Evolutionary conservation across 495 filamentous ascomycete species (phyloP), one percentile per base, ranked within the genome.

Genomic region (Penicillium paradoxum): DNA sequence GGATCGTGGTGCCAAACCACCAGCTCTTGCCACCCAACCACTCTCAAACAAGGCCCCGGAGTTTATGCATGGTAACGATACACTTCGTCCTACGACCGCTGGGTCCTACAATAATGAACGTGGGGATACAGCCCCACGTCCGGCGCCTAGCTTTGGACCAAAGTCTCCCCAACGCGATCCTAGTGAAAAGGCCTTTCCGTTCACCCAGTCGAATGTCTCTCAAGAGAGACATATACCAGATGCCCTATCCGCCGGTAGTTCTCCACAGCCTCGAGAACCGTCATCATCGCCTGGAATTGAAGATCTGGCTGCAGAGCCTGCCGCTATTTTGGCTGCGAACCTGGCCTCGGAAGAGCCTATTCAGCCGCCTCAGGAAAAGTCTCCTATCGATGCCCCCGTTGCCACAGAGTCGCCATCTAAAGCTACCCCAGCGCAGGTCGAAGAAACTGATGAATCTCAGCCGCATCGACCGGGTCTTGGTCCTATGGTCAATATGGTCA

Each of bases 401-500:
- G 43, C 32, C 17, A 33, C 27, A 4, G 37, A 49, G 10, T 11
- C 45, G 6, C 27, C 45, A 13, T 24, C 46, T 17, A 24, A 51
- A 17, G 3, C 22, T 36, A 25, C 45, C 4, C 10, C 30, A 2
- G 47, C 49, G 37, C 47, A 72, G 4, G 70, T 71, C 22, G 73
- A 71, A 22, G 83, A 86, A 22, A 78, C 69, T 13, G 10, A 32
- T 6, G 15, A 40, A 32, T 32, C 27, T 10, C 79, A 79, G 37
- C 67, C 63, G 22, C 76, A 82, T 57, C 81, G 88, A 17, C 91
- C 91, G 25, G 91, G 90, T 1, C 80, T 96, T 18, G 90, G 89
- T 0, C 89, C 90, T 33, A 96, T 95, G 90, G 84, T 96, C 50
- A 93, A 91, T 33, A 96, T 95, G 90, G 84, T 95, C 50, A 93